Evolutionary conservation across 768 basidiomycete species (phyloP).

Genomic region (Imleria badia): DNA sequence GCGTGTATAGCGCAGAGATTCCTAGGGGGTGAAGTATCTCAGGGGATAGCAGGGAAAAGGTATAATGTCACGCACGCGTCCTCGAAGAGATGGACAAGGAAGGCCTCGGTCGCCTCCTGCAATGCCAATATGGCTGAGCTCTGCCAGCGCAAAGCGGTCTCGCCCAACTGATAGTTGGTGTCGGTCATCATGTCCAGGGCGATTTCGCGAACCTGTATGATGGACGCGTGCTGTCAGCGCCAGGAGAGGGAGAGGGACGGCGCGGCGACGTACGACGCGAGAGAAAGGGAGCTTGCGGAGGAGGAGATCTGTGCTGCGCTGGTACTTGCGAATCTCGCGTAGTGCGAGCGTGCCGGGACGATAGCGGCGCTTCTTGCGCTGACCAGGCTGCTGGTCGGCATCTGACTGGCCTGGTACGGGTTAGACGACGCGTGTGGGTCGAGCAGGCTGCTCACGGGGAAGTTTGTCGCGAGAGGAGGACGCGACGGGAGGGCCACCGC

Average conservation of each 20-base stretch:
- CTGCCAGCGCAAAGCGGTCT: conserved; percentile 84
- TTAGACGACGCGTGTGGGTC: conserved; percentile 12
- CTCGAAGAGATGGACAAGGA: conserved; percentile 93
- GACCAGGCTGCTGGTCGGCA: conserved; percentile 24
- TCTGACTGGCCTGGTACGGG: conserved; percentile 20
- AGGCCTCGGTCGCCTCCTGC: conserved; percentile 97
- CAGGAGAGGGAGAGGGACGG: not conserved
- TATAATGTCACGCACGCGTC: conserved; percentile 76
- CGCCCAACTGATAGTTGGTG: conserved; percentile 55
- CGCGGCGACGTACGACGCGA: conserved; percentile 65
- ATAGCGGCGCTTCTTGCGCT: conserved; percentile 62
- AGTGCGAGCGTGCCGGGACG: conserved; percentile 89
- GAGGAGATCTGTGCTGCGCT: conserved; percentile 88
- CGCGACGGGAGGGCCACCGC: conserved; percentile 45
- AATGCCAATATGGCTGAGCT: conserved; percentile 89
- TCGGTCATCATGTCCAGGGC: conserved; percentile 88
- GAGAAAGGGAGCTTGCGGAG: conserved; percentile 89
- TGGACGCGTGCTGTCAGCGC: conserved; percentile 1
- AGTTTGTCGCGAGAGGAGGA: conserved; percentile 27
- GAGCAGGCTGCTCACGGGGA: conserved; percentile 22
- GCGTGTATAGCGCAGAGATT: conserved; percentile 98
- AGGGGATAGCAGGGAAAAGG: not conserved
- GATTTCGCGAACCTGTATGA: conserved; percentile 88
- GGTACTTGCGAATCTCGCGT: conserved; percentile 91
- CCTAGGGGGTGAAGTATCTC: conserved; percentile 40